These are phyloP conservation scores for Claviceps quebecensis DNA, from an alignment of 2,329 filamentous ascomycete species.

Conservation along the genomic window DNA sequence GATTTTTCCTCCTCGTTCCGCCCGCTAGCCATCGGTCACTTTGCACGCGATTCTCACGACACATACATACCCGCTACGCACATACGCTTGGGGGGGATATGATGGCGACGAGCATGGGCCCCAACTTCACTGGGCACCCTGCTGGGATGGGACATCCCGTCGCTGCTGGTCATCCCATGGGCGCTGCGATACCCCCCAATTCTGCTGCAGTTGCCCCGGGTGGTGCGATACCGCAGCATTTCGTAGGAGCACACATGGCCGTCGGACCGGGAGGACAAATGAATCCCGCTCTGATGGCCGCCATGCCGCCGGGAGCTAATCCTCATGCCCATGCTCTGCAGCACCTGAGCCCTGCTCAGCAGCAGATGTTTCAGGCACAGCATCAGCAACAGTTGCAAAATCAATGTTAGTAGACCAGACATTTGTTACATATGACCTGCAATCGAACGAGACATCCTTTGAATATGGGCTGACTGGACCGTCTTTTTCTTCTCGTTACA, in stretches of 20 bases:
- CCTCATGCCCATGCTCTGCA: slow-evolving; percentile 57
- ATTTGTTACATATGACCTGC: not conserved
- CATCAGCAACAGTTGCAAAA: slow-evolving; percentile 24
- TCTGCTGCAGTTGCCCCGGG: slow-evolving; percentile 54
- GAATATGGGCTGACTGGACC: not conserved
- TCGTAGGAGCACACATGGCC: slow-evolving; percentile 48
- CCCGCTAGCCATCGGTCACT: not conserved
- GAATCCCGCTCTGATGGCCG: slow-evolving; percentile 62
- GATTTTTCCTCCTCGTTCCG: not conserved
- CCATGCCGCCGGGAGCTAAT: slow-evolving; percentile 55
- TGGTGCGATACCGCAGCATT: slow-evolving; percentile 51
- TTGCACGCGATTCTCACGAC: slow-evolving; percentile 1
- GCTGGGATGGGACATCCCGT: slow-evolving; percentile 59
- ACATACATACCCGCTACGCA: not conserved
- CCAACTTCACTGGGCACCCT: slow-evolving; percentile 52
- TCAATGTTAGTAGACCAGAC: slow-evolving; percentile 17
- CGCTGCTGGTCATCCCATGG: slow-evolving; percentile 51
- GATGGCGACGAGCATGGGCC: slow-evolving; percentile 54
- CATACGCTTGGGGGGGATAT: slow-evolving; percentile 26
- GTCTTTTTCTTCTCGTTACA: slow-evolving; percentile 7
- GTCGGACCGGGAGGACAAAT: slow-evolving; percentile 60
- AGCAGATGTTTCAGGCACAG: slow-evolving; percentile 44
- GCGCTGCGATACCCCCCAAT: slow-evolving; percentile 50
- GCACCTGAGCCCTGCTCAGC: slow-evolving; percentile 51
- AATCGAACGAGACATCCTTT: not conserved